A percentile compares a stretch with the other conserved stretches of the same genome.
Evolutionary conservation across 139 green algal species (phyloP).

Genomic region (Picochlorum sp.): DNA sequence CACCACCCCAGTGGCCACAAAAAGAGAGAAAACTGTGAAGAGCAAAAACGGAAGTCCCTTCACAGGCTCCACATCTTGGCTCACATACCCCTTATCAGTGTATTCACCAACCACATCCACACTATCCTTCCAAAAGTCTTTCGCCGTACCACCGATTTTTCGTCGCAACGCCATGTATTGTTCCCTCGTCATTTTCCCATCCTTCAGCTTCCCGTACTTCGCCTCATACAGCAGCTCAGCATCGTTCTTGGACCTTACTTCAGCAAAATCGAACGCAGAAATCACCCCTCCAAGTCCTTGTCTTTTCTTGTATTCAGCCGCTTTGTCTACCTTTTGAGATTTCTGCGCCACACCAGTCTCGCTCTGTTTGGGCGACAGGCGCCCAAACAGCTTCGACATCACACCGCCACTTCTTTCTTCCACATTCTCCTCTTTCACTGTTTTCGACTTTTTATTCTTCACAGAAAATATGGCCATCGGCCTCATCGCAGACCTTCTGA

Average conservation of each 20-base stretch:
- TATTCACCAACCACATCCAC: constrained; percentile 52
- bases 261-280: constrained; percentile 46
- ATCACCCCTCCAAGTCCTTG: neutral
- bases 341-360: neutral
- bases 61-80: constrained; percentile 17
- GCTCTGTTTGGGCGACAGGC: neutral
- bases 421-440: too few species aligned
- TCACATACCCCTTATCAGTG: constrained; percentile 34
- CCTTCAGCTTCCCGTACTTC: constrained; percentile 39
- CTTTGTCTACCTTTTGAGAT: constrained; percentile 12
- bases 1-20: constrained; percentile 34
- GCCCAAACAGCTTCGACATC: neutral
- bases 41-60: constrained; percentile 48
- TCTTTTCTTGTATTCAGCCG: constrained; percentile 14
- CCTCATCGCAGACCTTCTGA: too few species aligned
- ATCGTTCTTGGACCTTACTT: constrained; percentile 33
- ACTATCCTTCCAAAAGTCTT: constrained; percentile 56
- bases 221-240: constrained; percentile 59
- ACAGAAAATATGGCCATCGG: too few species aligned
- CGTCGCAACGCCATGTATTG: constrained; percentile 41
- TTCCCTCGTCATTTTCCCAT: constrained; percentile 41
- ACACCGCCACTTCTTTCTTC: too few species aligned
- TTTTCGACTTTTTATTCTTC: too few species aligned
- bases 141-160: constrained; percentile 22
- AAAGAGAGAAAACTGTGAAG: constrained; percentile 33